These are phyloP conservation scores for Russula ochroleuca DNA, from an alignment of 768 basidiomycete genomes.

Conservation along the genomic window DNA sequence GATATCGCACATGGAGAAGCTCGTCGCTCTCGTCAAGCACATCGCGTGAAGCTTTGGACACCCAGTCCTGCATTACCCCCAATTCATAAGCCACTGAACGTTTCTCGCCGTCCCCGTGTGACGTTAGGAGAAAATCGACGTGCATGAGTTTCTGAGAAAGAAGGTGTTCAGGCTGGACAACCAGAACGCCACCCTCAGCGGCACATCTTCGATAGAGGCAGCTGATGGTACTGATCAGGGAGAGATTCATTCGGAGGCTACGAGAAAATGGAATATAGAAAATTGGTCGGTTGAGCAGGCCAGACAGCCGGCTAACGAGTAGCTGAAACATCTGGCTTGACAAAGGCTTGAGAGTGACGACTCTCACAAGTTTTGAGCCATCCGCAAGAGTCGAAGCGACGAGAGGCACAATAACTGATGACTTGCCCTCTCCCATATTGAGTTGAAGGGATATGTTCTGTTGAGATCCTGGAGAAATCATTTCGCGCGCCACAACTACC, in stretches of 20 bases:
- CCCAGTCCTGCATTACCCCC: background rate
- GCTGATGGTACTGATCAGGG: conserved; percentile 31
- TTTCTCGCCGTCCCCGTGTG: conserved; percentile 11
- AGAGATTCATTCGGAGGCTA: conserved; percentile 30
- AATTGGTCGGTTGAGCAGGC: conserved; percentile 45
- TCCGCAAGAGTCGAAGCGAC: conserved; percentile 41
- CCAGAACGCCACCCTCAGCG: conserved; percentile 40
- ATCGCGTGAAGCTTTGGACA: conserved; percentile 14
- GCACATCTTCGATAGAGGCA: conserved; percentile 40
- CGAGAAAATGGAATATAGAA: conserved; percentile 52
- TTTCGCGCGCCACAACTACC: conserved; percentile 40
- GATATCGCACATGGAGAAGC: conserved; percentile 45
- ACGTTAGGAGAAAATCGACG: conserved; percentile 35
- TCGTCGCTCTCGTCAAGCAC: conserved; percentile 30
- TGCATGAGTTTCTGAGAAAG: conserved; percentile 49
- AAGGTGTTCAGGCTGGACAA: conserved; percentile 52
- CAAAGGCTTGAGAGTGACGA: conserved; percentile 49
- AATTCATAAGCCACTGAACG: background rate
- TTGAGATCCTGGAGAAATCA: conserved; percentile 41
- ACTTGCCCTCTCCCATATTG: conserved; percentile 59
- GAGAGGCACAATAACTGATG: conserved; percentile 50
- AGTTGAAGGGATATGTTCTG: conserved; percentile 45
- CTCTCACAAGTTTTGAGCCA: conserved; percentile 42
- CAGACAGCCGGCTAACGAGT: conserved; percentile 42
- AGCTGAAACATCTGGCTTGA: conserved; percentile 47